A percentile compares a stretch with the other conserved stretches of the same genome.
Evolutionary conservation across 768 basidiomycete species (phyloP).

Genomic region (Pholiota microspora): DNA sequence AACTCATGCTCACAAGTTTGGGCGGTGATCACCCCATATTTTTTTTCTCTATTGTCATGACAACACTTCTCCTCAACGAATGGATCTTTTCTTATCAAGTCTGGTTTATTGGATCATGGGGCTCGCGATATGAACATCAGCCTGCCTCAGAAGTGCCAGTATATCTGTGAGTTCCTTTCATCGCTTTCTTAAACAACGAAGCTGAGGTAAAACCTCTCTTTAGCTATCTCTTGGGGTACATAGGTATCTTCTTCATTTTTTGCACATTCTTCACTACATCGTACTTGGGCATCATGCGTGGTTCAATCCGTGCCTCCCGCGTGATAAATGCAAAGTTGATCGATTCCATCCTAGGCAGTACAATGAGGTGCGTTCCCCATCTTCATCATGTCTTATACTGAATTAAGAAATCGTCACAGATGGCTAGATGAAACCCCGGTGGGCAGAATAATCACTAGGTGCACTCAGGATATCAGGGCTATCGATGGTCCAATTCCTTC

Average conservation of each 20-base stretch:
- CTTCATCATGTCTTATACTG: too few species aligned
- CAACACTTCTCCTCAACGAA: constrained; percentile 24
- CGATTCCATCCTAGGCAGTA: constrained; percentile 8
- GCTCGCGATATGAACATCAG: constrained; percentile 36
- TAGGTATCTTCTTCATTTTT: neutral
- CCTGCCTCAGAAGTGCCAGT: constrained; percentile 30
- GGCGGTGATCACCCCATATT: constrained; percentile 30
- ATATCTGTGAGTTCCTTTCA: constrained; percentile 13
- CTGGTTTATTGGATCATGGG: constrained; percentile 45
- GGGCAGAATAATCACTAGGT: constrained; percentile 14
- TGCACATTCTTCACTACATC: neutral
- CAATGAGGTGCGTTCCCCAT: constrained; percentile 9
- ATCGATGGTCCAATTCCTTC: constrained; percentile 45
- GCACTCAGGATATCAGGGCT: constrained; percentile 25
- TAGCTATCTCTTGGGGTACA: constrained; percentile 2
- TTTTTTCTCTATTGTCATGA: constrained; percentile 29
- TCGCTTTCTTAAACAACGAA: neutral
- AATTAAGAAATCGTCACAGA: constrained; percentile 29
- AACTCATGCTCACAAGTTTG: constrained; percentile 33
- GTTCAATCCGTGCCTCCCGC: constrained; percentile 35
- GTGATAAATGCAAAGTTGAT: constrained; percentile 7
- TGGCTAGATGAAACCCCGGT: constrained; percentile 21
- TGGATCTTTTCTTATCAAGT: constrained; percentile 29
- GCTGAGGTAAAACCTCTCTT: neutral
- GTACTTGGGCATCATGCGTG: neutral